Base-by-base conservation (phyloP, 352 stramenopile species). In the Globisporangium solare region DNA sequence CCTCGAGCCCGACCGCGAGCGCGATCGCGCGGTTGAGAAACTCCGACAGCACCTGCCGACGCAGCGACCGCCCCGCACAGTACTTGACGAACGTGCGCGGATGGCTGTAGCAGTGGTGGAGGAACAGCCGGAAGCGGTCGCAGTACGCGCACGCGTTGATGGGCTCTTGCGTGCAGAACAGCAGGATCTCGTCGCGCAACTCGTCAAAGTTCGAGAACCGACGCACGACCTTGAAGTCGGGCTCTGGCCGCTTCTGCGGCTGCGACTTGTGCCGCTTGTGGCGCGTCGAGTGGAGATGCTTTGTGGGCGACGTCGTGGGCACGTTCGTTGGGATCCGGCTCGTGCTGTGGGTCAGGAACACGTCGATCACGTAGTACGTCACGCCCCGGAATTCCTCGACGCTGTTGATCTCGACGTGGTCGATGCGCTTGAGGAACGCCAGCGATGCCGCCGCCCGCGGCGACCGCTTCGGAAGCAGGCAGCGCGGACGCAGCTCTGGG, bases 311-410 rank as follows among this genome's bases (percentile, higher is more conserved):
- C 27, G 27, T 21, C 47, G 49, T 54, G 46, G 15, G 27, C 42
- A 51, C 17, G 37, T 60, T 67, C 0, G 67, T 70, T 3, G 67
- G 67, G 46, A 75, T 71, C 5, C 64, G 60, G 14, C 35, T 70
- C 17, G 53, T 72, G 37, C 68, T 65, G 53, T 73, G 72, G 45
- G 73, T 73, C 24, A 79, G 58, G 20, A 73, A 87, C 18, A 87
- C 67, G 54, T 77, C 73, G 20, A 87, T 21, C 22, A 77, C 72
- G 46, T 74, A 83, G 58, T 78, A 71, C 18, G 73, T 58, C 39
- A 73, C 62, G 37, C 70, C 70, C 24, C 68, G 49, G 37, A 76
- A 62, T 21, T 70, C 60, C 27, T 64, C 68, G 56, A 77, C 71
- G 41, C 69, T 62, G 35, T 47, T 60, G 54, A 86, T 71, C 52